phyloP scores from a whole-genome alignment of 208 protist genomes.

The Strigomonas culicis region DNA sequence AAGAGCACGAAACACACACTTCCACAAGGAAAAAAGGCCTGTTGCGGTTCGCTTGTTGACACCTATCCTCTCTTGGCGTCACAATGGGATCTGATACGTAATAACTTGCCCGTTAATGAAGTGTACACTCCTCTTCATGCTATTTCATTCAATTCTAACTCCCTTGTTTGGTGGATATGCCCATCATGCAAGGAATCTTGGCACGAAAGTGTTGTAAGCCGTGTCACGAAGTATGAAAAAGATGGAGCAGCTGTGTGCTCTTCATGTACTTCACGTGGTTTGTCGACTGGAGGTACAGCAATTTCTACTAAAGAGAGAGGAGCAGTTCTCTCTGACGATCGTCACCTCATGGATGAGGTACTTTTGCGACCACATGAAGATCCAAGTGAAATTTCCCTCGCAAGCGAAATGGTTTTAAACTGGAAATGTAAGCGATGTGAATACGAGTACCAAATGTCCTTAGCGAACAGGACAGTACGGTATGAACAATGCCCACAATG shows the following conservation, averaged over 20 bases:
- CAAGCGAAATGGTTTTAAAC: background rate
- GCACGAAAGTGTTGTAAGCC: background rate
- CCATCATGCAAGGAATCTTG: background rate
- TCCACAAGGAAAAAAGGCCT: background rate
- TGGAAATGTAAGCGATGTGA: background rate
- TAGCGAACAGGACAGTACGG: background rate
- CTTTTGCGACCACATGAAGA: background rate
- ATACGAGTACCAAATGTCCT: background rate
- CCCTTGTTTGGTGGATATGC: conserved; percentile 1
- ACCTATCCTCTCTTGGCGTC: background rate
- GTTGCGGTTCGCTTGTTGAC: background rate
- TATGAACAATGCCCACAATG: conserved; percentile 1
- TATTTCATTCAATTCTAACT: background rate
- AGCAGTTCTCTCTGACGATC: background rate
- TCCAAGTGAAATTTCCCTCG: background rate
- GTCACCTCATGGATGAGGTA: background rate
- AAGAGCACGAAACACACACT: background rate
- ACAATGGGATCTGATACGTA: background rate
- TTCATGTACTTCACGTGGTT: background rate
- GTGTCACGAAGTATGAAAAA: background rate
- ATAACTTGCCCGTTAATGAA: background rate
- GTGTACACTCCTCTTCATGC: background rate
- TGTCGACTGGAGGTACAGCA: background rate
- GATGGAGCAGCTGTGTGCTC: background rate
- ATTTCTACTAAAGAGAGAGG: background rate